Evolutionary conservation across 352 stramenopile genomes (phyloP).

Genomic region (Pythium dissimile): DNA sequence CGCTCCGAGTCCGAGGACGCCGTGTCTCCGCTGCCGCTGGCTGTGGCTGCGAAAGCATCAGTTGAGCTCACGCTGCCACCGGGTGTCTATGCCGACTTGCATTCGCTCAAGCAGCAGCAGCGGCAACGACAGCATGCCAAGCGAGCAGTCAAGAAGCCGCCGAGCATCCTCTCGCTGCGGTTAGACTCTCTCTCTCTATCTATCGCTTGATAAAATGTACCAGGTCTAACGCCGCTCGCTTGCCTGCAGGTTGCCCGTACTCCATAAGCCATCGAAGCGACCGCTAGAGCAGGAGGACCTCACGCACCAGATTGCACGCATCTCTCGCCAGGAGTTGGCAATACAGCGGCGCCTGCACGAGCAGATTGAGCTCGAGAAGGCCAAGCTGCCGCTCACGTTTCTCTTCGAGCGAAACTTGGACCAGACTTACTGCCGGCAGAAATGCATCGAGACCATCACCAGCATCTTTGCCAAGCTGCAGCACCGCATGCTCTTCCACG

Average conservation of each 20-base stretch:
- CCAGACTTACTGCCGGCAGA: slow-evolving; percentile 48
- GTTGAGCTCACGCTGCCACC: neutral
- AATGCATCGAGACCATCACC: slow-evolving; percentile 50
- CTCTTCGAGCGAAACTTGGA: slow-evolving; percentile 74
- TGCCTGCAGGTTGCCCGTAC: slow-evolving; percentile 4
- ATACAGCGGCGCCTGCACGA: slow-evolving; percentile 33
- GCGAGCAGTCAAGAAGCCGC: neutral
- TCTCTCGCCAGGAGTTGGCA: neutral
- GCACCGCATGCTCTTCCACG: slow-evolving; percentile 43
- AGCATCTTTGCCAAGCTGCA: slow-evolving; percentile 71
- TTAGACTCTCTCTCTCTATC: slow-evolving; percentile 10
- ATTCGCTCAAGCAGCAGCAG: slow-evolving; percentile 8
- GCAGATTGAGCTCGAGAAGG: slow-evolving; percentile 51
- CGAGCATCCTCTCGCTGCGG: slow-evolving; percentile 30
- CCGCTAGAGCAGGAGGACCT: neutral
- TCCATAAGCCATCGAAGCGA: slow-evolving; percentile 7
- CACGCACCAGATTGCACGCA: slow-evolving; percentile 3
- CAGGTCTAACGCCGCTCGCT: neutral
- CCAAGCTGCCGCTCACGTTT: slow-evolving; percentile 59
- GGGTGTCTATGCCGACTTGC: slow-evolving; percentile 1
- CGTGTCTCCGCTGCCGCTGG: neutral
- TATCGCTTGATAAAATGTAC: no score
- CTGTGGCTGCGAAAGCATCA: neutral
- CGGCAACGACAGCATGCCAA: neutral
- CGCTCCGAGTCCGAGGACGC: slow-evolving; percentile 7